A percentile compares a stretch with the other conserved stretches of the same genome.
Evolutionary conservation across 257 asterid genomes (phyloP).

Genomic region (Paraleonurus japonicus): DNA sequence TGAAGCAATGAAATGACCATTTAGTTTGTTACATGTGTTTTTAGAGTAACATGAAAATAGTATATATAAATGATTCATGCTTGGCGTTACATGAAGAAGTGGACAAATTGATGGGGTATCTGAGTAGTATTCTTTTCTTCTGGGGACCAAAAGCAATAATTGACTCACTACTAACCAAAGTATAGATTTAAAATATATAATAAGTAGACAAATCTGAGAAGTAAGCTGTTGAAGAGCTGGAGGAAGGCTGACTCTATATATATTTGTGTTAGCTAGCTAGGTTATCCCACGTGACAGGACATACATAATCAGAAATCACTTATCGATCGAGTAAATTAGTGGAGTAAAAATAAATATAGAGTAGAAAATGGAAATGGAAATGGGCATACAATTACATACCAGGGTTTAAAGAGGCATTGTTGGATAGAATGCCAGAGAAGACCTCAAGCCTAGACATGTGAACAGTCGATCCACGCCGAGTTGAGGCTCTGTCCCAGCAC

Average conservation of each 20-base stretch:
- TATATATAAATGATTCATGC: not conserved
- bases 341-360: too few species aligned
- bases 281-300: conserved; percentile 34
- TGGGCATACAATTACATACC: too few species aligned
- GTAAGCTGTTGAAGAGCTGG: conserved; percentile 21
- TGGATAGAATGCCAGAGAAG: conserved; percentile 78
- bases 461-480: conserved; percentile 77
- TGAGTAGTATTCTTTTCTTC: not conserved
- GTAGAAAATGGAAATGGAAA: too few species aligned
- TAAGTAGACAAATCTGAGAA: conserved; percentile 13
- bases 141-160: not conserved
- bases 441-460: conserved; percentile 60
- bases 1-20: not conserved
- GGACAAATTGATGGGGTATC: conserved; percentile 7
- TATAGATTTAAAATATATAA: not conserved
- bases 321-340: too few species aligned
- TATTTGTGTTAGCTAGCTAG: not conserved
- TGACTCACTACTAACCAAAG: not conserved
- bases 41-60: not conserved
- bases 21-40: not conserved
- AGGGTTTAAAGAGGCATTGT: conserved; percentile 70
- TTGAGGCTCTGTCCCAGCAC: conserved; percentile 69
- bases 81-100: conserved; percentile 22
- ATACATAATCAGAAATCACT: not conserved
- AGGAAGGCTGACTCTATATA: conserved; percentile 15